Conservation (phyloP, 1,139 yeast species). For the Suhomyces panamericanus region DNA sequence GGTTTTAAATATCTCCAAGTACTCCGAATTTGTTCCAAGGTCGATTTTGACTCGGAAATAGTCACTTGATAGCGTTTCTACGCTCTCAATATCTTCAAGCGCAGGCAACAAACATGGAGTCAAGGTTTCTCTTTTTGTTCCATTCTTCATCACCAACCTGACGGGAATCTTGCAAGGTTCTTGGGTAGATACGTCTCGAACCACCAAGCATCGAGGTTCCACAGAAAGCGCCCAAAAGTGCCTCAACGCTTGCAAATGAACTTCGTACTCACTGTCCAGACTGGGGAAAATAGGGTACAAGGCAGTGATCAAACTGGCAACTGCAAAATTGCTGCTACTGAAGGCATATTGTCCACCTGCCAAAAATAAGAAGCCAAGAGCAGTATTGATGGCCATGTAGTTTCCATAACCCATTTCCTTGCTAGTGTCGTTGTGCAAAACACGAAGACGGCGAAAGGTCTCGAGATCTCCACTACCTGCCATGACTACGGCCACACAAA, state of each 20-base stretch:
- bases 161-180: conserved; percentile 56
- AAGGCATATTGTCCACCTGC: conserved; percentile 95
- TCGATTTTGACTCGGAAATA: conserved; percentile 48
- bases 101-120: conserved; percentile 77
- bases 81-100: conserved; percentile 44
- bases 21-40: conserved; percentile 38
- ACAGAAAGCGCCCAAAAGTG: conserved; percentile 91
- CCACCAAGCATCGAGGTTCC: conserved; percentile 75
- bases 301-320: conserved; percentile 73
- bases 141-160: conserved; percentile 40
- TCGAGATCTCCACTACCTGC: conserved; percentile 91
- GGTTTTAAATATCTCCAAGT: conserved; percentile 45
- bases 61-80: conserved; percentile 44
- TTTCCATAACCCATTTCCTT: conserved; percentile 60
- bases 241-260: conserved; percentile 80
- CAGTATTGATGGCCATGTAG: conserved; percentile 77
- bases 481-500: conserved; percentile 74
- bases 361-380: conserved; percentile 81
- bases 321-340: conserved; percentile 59
- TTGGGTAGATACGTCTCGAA: conserved; percentile 65
- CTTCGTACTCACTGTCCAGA: conserved; percentile 45
- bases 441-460: conserved; percentile 69
- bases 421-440: conserved; percentile 59
- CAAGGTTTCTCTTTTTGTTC: conserved; percentile 22
- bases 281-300: conserved; percentile 73